These are phyloP conservation scores for Geotrichum citri-aurantii DNA, from an alignment of 1,139 yeast genomes.

Conservation along the genomic window DNA sequence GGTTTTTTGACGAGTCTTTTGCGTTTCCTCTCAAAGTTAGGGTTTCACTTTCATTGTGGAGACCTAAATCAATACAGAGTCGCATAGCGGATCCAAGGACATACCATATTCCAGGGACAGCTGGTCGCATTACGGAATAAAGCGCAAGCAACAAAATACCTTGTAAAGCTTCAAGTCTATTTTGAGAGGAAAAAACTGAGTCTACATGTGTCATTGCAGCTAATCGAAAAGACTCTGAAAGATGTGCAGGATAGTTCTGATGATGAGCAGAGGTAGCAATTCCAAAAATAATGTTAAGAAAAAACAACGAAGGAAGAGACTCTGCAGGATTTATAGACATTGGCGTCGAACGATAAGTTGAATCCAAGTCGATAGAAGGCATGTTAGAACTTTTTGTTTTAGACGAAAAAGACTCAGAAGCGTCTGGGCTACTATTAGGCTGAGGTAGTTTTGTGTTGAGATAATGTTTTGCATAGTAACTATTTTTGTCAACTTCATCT, in stretches of 20 bases:
- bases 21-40: neutral
- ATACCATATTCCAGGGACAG: conserved; percentile 89
- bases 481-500: conserved; percentile 19
- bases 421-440: neutral
- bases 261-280: conserved; percentile 73
- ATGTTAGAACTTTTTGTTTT: neutral
- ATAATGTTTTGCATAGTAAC: conserved; percentile 17
- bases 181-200: conserved; percentile 50
- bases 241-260: conserved; percentile 58
- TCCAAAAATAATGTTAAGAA: conserved; percentile 71
- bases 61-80: conserved; percentile 73
- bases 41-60: conserved; percentile 52
- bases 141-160: conserved; percentile 62
- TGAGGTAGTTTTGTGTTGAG: neutral
- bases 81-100: conserved; percentile 75
- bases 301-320: conserved; percentile 42
- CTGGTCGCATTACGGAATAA: conserved; percentile 51
- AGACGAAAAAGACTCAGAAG: neutral
- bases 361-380: neutral
- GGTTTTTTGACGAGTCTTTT: neutral
- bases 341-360: neutral
- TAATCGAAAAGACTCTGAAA: conserved; percentile 64
- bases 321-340: conserved; percentile 4
- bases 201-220: conserved; percentile 63
- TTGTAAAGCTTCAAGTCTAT: conserved; percentile 65